phyloP scores from a whole-genome alignment of 768 basidiomycete species.

The Myochromella boudieri region DNA sequence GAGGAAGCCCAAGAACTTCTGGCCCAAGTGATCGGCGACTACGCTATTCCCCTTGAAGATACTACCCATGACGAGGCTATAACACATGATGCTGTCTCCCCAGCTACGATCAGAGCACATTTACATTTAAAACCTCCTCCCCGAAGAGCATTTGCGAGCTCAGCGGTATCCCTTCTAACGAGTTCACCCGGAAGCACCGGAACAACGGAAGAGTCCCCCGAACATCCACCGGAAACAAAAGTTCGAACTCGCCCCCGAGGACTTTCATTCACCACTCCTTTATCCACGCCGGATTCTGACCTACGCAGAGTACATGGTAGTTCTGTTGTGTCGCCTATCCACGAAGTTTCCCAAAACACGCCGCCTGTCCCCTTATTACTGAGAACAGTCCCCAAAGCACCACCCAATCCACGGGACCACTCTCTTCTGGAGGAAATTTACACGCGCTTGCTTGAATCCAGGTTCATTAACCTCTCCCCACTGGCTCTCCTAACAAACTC shows the following conservation, averaged over 20 bases:
- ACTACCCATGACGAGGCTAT: neutral
- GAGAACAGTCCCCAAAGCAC: constrained; percentile 35
- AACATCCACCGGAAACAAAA: no score
- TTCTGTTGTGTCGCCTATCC: constrained; percentile 4
- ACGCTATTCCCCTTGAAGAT: constrained; percentile 4
- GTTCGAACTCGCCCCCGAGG: constrained; percentile 12
- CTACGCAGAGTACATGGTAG: constrained; percentile 1
- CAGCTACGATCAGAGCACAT: constrained; percentile 1
- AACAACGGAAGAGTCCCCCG: neutral
- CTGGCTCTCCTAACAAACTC: constrained; percentile 59
- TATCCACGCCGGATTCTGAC: constrained; percentile 6
- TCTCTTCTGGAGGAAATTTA: constrained; percentile 63
- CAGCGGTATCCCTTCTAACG: constrained; percentile 27
- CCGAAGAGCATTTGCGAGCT: constrained; percentile 15
- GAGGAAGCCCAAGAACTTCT: constrained; percentile 20
- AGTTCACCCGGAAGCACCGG: constrained; percentile 19
- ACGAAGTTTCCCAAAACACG: neutral
- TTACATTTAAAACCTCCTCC: constrained; percentile 5
- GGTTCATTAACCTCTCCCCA: constrained; percentile 69
- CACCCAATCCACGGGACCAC: constrained; percentile 67
- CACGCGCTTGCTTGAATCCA: constrained; percentile 61
- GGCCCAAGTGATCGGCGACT: constrained; percentile 14
- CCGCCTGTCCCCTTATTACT: constrained; percentile 27
- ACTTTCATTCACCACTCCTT: constrained; percentile 14
- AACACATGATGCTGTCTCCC: neutral